These are phyloP conservation scores for Xylaria longipes DNA, from an alignment of 495 filamentous ascomycete species.

Conservation along the genomic window DNA sequence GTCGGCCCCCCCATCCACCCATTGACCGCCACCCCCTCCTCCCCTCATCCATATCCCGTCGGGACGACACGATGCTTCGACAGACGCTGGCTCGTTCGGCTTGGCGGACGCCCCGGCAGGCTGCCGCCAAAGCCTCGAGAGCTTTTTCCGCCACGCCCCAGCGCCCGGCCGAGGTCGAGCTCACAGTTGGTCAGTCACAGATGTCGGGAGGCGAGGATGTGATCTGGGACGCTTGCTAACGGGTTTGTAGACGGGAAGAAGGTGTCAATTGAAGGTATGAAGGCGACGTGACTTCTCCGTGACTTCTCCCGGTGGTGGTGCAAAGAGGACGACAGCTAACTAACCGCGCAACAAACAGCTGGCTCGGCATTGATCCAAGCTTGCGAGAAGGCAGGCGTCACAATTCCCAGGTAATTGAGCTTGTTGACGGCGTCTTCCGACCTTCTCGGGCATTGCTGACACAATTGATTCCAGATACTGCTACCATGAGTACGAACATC, in stretches of 20 bases:
- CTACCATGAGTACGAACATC: constrained; percentile 83
- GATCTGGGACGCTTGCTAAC: constrained; percentile 37
- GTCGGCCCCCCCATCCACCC: constrained; percentile 27
- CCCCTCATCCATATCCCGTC: constrained; percentile 49
- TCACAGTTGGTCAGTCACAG: constrained; percentile 79
- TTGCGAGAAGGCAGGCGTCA: constrained; percentile 94
- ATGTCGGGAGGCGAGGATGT: constrained; percentile 27
- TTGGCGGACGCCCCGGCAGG: constrained; percentile 74
- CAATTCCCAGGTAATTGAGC: constrained; percentile 73
- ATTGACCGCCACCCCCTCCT: constrained; percentile 39
- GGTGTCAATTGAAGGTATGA: constrained; percentile 89
- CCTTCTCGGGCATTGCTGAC: constrained; percentile 23
- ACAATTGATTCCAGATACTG: constrained; percentile 82
- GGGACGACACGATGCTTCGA: constrained; percentile 80
- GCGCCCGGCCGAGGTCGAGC: constrained; percentile 87
- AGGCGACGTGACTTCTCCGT: constrained; percentile 13
- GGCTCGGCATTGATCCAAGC: constrained; percentile 98
- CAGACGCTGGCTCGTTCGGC: constrained; percentile 85
- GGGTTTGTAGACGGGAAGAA: constrained; percentile 85
- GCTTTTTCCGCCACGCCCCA: constrained; percentile 75
- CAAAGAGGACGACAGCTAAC: constrained; percentile 30
- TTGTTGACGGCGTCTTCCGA: not conserved
- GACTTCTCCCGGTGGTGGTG: no score
- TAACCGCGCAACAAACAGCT: constrained; percentile 59
- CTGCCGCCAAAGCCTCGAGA: constrained; percentile 67